Evolutionary conservation across 495 filamentous ascomycete genomes (phyloP).

Genomic region (Podospora fimiseda): DNA sequence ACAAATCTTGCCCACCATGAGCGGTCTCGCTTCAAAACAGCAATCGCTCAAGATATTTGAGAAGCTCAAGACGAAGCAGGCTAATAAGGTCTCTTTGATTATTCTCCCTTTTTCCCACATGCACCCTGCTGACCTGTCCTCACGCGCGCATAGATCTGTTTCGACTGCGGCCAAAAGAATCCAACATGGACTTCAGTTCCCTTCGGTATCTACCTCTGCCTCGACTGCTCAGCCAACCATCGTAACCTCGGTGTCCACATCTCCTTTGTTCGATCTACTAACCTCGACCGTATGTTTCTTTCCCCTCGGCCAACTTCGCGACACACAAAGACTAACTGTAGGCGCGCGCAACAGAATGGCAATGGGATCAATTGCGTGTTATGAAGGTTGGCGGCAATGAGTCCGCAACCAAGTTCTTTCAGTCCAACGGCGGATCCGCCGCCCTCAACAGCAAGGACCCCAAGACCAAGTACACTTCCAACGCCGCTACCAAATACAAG

Average conservation of each 20-base stretch:
- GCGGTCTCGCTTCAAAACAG: conserved; percentile 77
- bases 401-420: conserved; percentile 96
- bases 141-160: conserved; percentile 65
- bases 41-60: conserved; percentile 96
- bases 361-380: conserved; percentile 95
- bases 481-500: conserved; percentile 89
- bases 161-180: conserved; percentile 94
- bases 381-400: conserved; percentile 99
- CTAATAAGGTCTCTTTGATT: conserved; percentile 93
- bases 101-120: conserved; percentile 18
- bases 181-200: conserved; percentile 98
- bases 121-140: conserved; percentile 5
- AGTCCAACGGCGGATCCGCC: conserved; percentile 87
- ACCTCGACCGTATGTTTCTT: conserved; percentile 79
- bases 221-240: conserved; percentile 92
- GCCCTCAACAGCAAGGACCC: conserved; percentile 91
- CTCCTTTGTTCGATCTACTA: conserved; percentile 96
- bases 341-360: conserved; percentile 65
- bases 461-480: conserved; percentile 93
- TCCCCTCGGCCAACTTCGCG: background rate
- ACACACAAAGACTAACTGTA: conserved; percentile 10
- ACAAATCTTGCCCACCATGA: conserved; percentile 52
- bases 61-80: conserved; percentile 87
- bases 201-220: conserved; percentile 94
- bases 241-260: conserved; percentile 90